phyloP scores from a whole-genome alignment of 1,139 yeast species.

The Pneumocystis oryctolagi region DNA sequence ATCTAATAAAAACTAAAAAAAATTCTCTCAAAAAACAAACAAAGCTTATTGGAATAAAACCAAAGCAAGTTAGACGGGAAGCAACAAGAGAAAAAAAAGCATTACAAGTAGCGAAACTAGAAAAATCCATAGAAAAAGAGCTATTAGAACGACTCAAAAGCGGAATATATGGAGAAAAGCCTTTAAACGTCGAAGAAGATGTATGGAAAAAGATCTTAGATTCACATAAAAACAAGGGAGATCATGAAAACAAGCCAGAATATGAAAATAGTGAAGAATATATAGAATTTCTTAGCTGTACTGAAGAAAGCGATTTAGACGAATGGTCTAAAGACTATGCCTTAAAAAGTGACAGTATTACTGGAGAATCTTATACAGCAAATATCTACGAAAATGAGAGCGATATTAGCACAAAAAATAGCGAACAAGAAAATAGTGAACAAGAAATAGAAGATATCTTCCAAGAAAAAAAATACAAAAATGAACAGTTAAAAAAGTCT shows the following conservation, averaged over 20 bases:
- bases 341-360: not conserved
- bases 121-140: conserved; percentile 90
- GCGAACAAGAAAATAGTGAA: not conserved
- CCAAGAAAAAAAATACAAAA: not conserved
- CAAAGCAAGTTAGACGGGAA: conserved; percentile 88
- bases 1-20: conserved; percentile 90
- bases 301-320: conserved; percentile 13
- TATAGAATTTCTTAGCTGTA: conserved; percentile 26
- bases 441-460: not conserved
- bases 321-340: not conserved
- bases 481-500: not conserved
- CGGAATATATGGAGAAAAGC: conserved; percentile 97
- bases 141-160: conserved; percentile 83
- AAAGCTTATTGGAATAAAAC: conserved; percentile 79
- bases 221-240: conserved; percentile 48
- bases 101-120: conserved; percentile 87
- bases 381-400: not conserved
- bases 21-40: conserved; percentile 82
- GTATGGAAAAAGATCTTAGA: conserved; percentile 87
- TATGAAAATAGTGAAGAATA: conserved; percentile 38
- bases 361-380: not conserved
- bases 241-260: conserved; percentile 50
- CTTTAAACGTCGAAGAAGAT: conserved; percentile 87
- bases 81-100: conserved; percentile 92
- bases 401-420: not conserved